Conservation (phyloP, 108 stramenopile species). For the Nitzschia inconspicua region DNA sequence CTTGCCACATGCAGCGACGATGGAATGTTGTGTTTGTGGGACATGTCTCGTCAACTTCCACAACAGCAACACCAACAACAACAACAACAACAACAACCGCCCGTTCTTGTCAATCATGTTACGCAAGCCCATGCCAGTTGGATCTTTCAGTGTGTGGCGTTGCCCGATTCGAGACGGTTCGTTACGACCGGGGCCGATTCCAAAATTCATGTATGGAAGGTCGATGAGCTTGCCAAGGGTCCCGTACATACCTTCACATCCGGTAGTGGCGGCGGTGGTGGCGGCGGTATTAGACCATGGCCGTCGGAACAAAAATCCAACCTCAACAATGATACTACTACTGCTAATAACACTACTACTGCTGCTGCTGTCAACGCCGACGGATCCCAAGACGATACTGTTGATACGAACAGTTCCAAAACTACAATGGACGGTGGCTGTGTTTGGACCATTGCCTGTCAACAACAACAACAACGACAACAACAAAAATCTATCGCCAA, state of each 20-base stretch:
- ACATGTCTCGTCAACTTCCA: slow-evolving; percentile 15
- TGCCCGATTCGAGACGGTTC: slow-evolving; percentile 37
- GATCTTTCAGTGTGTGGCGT: slow-evolving; percentile 22
- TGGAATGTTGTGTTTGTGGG: slow-evolving; percentile 44
- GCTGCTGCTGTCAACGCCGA: too few species aligned
- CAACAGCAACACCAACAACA: too few species aligned
- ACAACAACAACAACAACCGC: too few species aligned
- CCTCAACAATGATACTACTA: too few species aligned
- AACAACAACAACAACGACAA: too few species aligned
- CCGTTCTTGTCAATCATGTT: slow-evolving; percentile 41
- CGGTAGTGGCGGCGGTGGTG: too few species aligned
- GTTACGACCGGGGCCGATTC: slow-evolving; percentile 37
- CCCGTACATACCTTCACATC: slow-evolving; percentile 42
- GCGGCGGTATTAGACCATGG: too few species aligned
- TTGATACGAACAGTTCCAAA: slow-evolving; percentile 16
- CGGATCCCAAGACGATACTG: too few species aligned
- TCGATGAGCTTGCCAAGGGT: slow-evolving; percentile 20
- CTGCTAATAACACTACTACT: too few species aligned
- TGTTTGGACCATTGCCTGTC: too few species aligned
- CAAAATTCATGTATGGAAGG: slow-evolving; percentile 38
- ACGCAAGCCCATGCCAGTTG: slow-evolving; percentile 40
- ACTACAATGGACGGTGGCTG: not conserved
- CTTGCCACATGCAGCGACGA: slow-evolving; percentile 38
- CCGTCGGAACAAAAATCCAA: too few species aligned
- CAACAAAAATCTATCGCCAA: too few species aligned